phyloP scores from a whole-genome alignment of 2,329 filamentous ascomycete genomes.

The Stemphylium lycopersici region DNA sequence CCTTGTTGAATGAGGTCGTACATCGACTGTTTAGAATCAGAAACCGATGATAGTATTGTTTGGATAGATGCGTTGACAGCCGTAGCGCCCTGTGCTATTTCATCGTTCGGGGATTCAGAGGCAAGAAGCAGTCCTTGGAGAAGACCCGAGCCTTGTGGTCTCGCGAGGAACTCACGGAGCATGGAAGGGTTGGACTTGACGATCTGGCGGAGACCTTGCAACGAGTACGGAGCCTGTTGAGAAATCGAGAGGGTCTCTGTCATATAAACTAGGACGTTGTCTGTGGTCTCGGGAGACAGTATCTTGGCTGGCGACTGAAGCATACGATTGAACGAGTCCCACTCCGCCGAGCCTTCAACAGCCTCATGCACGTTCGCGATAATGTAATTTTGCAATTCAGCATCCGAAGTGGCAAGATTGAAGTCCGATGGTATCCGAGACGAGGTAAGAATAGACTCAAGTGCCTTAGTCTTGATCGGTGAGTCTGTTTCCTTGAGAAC shows the following conservation, averaged over 20 bases:
- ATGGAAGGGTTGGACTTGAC: constrained; percentile 49
- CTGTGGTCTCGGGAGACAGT: constrained; percentile 45
- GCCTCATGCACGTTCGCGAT: constrained; percentile 35
- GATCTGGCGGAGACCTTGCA: constrained; percentile 56
- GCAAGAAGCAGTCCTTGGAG: constrained; percentile 60
- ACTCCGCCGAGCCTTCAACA: constrained; percentile 42
- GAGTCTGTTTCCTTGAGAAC: constrained; percentile 37
- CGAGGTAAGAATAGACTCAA: constrained; percentile 44
- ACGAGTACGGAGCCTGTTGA: constrained; percentile 39
- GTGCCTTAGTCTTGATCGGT: constrained; percentile 32
- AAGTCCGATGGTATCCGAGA: constrained; percentile 45
- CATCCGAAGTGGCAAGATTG: constrained; percentile 42
- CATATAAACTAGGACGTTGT: constrained; percentile 47
- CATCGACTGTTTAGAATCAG: constrained; percentile 53
- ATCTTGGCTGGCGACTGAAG: constrained; percentile 43
- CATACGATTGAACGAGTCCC: constrained; percentile 47
- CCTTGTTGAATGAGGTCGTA: constrained; percentile 60
- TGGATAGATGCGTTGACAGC: constrained; percentile 48
- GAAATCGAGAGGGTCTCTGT: constrained; percentile 48
- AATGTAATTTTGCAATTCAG: constrained; percentile 47
- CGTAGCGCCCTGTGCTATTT: constrained; percentile 54
- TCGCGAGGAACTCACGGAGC: constrained; percentile 52
- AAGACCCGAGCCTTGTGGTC: constrained; percentile 56
- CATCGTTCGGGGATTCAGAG: constrained; percentile 60
- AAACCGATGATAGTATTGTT: constrained; percentile 45